phyloP scores from a whole-genome alignment of 768 basidiomycete species.

The Lentinula detonsa region DNA sequence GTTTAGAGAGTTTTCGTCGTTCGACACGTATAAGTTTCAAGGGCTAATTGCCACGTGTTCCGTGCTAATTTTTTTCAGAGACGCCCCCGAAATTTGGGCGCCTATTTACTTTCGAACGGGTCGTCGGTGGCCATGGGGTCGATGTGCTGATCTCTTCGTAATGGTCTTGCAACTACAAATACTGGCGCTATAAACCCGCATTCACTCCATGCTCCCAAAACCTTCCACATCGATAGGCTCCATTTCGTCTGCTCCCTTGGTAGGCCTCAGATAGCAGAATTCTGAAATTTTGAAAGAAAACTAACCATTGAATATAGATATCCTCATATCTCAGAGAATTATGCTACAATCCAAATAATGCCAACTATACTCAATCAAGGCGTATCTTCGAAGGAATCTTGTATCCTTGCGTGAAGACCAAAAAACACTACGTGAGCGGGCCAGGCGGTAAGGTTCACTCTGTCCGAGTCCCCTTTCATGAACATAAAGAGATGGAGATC shows the following conservation, averaged over 20 bases:
- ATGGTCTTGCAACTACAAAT: background rate
- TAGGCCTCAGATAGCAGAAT: background rate
- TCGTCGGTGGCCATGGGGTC: too few species aligned
- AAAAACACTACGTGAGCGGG: slow-evolving; percentile 1
- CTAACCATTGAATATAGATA: background rate
- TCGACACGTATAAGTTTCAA: background rate
- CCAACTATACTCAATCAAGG: background rate
- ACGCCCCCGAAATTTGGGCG: background rate
- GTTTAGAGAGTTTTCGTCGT: background rate
- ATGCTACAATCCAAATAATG: background rate
- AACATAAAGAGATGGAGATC: slow-evolving; percentile 1
- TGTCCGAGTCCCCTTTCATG: slow-evolving; percentile 6
- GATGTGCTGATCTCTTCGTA: background rate
- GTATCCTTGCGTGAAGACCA: slow-evolving; percentile 1
- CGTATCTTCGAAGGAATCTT: slow-evolving; percentile 4
- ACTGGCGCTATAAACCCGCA: background rate
- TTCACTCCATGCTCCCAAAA: background rate
- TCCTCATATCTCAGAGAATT: slow-evolving; percentile 5
- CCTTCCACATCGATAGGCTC: background rate
- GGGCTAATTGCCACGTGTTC: background rate
- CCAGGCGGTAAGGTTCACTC: background rate
- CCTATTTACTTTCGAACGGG: background rate
- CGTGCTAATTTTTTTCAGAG: background rate
- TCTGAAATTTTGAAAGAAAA: background rate
- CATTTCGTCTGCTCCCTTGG: background rate